phyloP scores from a whole-genome alignment of 805 yeast genomes.

The Yamadazyma olivae region DNA sequence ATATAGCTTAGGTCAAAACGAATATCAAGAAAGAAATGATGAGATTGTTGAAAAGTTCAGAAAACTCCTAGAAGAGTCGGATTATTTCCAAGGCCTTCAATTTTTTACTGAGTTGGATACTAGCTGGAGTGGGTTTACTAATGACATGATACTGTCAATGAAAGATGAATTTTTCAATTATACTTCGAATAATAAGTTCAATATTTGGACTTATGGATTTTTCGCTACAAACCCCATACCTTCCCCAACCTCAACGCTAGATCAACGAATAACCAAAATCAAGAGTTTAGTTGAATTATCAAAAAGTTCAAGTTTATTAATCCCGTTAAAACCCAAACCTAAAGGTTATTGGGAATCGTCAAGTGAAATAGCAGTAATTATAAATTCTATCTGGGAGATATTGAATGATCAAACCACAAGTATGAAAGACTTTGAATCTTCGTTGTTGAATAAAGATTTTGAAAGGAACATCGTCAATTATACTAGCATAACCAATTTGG shows the following conservation, averaged over 20 bases:
- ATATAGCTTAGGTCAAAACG: conserved; percentile 58
- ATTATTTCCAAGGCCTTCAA: conserved; percentile 68
- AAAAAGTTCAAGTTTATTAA: conserved; percentile 47
- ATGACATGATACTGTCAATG: conserved; percentile 47
- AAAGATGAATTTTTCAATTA: conserved; percentile 64
- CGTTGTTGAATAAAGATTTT: conserved; percentile 39
- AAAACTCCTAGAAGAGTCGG: conserved; percentile 68
- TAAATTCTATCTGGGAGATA: conserved; percentile 39
- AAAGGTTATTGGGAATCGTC: conserved; percentile 23
- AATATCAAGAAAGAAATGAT: conserved; percentile 41
- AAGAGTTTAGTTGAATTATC: conserved; percentile 44
- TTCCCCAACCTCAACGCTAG: neutral
- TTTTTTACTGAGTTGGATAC: conserved; percentile 67
- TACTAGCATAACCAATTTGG: conserved; percentile 11
- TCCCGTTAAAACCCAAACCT: conserved; percentile 43
- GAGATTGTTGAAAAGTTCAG: conserved; percentile 54
- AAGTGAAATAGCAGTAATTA: conserved; percentile 16
- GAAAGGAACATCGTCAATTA: conserved; percentile 48
- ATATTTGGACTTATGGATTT: conserved; percentile 34
- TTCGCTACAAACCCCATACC: conserved; percentile 4
- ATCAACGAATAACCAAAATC: conserved; percentile 36
- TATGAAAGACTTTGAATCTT: conserved; percentile 45
- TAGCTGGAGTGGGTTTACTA: conserved; percentile 82
- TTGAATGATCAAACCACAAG: conserved; percentile 26
- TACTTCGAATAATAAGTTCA: conserved; percentile 31